A percentile compares a stretch with the other conserved stretches of the same genome.
phyloP scores from a whole-genome alignment of 441 rosid genomes.

The Geranium incanum region DNA sequence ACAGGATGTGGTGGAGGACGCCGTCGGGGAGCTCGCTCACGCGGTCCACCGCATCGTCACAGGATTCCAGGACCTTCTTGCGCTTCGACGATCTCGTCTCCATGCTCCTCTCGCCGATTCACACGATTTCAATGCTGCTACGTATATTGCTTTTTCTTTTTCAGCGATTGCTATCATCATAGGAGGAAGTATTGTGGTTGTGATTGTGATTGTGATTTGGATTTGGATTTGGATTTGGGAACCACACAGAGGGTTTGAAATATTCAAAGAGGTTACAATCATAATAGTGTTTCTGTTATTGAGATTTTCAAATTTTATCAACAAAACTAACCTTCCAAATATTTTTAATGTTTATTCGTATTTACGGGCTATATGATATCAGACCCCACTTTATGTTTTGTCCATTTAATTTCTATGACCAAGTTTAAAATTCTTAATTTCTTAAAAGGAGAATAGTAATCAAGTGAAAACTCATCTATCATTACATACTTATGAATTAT shows the following conservation, averaged over 20 bases:
- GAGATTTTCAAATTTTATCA: constrained; percentile 20
- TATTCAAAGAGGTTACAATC: constrained; percentile 39
- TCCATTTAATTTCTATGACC: too few species aligned
- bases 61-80: constrained; percentile 29
- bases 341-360: too few species aligned
- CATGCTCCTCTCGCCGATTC: constrained; percentile 22
- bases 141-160: too few species aligned
- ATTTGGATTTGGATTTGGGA: too few species aligned
- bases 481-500: too few species aligned
- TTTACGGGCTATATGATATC: too few species aligned
- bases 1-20: constrained; percentile 55
- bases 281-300: constrained; percentile 33
- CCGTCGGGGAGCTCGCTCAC: constrained; percentile 62
- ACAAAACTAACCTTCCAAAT: not conserved
- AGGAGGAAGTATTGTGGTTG: not conserved
- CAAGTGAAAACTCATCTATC: too few species aligned
- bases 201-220: not conserved
- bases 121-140: too few species aligned
- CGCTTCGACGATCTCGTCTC: constrained; percentile 69
- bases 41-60: constrained; percentile 25
- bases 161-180: too few species aligned
- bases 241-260: constrained; percentile 30
- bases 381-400: too few species aligned
- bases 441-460: too few species aligned
- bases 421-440: too few species aligned